phyloP scores from a whole-genome alignment of 2,329 filamentous ascomycete genomes.

The Capronia americana region DNA sequence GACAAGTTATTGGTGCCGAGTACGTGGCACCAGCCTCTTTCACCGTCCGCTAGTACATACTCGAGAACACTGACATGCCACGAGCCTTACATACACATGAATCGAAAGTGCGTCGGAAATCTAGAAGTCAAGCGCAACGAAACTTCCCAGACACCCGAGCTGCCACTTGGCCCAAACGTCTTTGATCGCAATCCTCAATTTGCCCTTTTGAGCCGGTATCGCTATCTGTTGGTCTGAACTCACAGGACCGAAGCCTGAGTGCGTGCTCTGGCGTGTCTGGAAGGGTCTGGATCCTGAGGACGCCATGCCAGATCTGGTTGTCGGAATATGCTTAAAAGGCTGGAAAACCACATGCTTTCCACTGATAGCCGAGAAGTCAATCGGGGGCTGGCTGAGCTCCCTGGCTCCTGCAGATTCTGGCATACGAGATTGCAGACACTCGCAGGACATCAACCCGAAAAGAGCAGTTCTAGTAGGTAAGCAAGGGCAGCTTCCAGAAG shows the following conservation, averaged over 20 bases:
- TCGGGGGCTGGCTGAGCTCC: conserved; percentile 15
- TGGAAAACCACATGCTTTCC: conserved; percentile 6
- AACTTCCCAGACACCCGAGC: neutral
- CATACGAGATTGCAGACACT: neutral
- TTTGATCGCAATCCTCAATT: conserved; percentile 3
- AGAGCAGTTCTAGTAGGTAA: conserved; percentile 2
- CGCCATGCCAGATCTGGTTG: conserved; percentile 5
- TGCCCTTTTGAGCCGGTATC: conserved; percentile 9
- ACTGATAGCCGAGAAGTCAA: conserved; percentile 21
- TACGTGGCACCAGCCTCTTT: neutral
- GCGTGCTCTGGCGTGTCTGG: neutral
- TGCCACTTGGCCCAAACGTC: conserved; percentile 1
- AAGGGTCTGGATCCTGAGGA: conserved; percentile 8
- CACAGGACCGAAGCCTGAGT: neutral
- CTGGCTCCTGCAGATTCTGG: conserved; percentile 15
- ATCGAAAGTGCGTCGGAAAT: neutral
- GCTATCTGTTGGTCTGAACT: neutral
- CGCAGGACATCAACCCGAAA: conserved; percentile 12
- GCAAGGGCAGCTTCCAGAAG: conserved; percentile 7
- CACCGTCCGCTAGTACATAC: neutral
- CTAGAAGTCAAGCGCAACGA: neutral
- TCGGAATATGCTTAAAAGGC: conserved; percentile 9
- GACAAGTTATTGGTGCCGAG: neutral
- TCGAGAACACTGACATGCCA: neutral
- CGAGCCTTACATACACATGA: neutral